phyloP scores from a whole-genome alignment of 108 stramenopile species.

The Pseudonitzschia multistriata region DNA sequence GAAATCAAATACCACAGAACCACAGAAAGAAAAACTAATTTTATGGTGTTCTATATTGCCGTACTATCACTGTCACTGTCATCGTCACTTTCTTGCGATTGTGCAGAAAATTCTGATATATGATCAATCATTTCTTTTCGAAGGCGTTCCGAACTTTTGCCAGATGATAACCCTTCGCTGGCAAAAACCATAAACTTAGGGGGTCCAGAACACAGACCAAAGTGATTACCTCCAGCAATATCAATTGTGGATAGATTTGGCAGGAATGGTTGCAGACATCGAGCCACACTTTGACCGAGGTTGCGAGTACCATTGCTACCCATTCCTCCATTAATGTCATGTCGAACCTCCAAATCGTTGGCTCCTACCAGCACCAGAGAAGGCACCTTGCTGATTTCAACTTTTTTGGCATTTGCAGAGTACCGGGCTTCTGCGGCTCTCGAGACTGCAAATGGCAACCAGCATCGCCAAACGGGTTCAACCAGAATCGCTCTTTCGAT shows the following conservation, averaged over 20 bases:
- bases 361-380: not conserved
- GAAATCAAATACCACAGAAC: no score
- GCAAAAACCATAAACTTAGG: not conserved
- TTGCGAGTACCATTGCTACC: no score
- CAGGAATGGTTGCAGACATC: not conserved
- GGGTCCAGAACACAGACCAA: not conserved
- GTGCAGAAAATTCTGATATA: not conserved
- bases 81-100: no score
- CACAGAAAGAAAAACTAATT: no score
- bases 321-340: not conserved
- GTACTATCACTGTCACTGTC: no score
- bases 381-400: not conserved
- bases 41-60: no score
- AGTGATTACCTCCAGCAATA: not conserved
- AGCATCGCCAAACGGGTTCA: not conserved
- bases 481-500: not conserved
- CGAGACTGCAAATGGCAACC: not conserved
- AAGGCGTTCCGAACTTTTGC: not conserved
- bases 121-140: not conserved
- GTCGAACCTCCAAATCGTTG: not conserved
- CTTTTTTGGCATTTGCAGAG: not conserved
- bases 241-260: not conserved
- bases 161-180: not conserved
- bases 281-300: not conserved
- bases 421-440: not conserved